These are phyloP conservation scores for Fraxinus baroniana DNA, from an alignment of 305 asterid species.

Conservation along the genomic window DNA sequence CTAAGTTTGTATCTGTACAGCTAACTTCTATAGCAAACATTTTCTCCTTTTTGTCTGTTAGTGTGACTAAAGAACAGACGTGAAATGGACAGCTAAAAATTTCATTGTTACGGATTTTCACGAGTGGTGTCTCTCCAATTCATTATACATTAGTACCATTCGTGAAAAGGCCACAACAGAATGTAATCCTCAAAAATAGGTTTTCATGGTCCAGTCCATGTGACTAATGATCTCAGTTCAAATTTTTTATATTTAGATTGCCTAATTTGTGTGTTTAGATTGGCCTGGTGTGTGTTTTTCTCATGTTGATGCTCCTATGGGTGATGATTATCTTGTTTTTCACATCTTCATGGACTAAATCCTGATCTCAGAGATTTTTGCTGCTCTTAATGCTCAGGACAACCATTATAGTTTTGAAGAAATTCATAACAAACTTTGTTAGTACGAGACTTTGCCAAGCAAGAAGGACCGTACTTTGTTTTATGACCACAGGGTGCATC, in stretches of 20 bases:
- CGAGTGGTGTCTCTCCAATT: background rate
- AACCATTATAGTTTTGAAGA: background rate
- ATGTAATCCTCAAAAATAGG: background rate
- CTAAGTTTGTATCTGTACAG: slow-evolving; percentile 34
- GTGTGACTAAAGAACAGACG: slow-evolving; percentile 1
- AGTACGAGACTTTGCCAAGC: background rate
- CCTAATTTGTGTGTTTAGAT: background rate
- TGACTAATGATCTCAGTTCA: background rate
- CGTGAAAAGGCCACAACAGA: background rate
- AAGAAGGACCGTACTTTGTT: background rate
- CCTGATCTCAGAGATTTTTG: background rate
- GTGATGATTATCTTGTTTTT: background rate
- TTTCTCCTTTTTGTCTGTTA: slow-evolving; percentile 33
- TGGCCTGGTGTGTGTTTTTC: background rate
- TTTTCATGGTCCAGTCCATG: background rate
- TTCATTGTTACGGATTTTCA: background rate
- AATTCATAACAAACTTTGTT: background rate
- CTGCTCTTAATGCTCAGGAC: background rate
- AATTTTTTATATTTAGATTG: background rate
- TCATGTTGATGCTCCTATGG: background rate
- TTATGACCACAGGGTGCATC: background rate
- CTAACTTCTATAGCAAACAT: slow-evolving; percentile 44
- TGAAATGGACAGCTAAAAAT: background rate
- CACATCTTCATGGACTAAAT: background rate
- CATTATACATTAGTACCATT: background rate